These are phyloP conservation scores for Crucihimalaya himalaica DNA, from an alignment of 345 rosid species.

Conservation along the genomic window DNA sequence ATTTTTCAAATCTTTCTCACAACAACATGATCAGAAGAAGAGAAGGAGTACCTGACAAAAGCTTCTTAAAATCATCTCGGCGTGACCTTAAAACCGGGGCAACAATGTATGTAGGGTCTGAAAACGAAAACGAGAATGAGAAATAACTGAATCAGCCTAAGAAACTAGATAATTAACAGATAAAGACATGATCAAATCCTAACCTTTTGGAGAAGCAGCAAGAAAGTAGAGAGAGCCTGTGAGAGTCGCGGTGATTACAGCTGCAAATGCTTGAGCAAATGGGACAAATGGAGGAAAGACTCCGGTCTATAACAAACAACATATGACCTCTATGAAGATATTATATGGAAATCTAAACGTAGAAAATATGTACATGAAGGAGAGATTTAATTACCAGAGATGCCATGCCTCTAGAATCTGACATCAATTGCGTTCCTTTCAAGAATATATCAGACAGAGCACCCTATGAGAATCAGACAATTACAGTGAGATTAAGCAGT, in stretches of 20 bases:
- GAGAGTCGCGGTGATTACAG: slow-evolving; percentile 85
- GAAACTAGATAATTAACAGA: background rate
- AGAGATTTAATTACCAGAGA: slow-evolving; percentile 58
- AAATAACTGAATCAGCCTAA: background rate
- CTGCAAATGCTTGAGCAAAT: slow-evolving; percentile 97
- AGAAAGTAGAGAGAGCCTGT: slow-evolving; percentile 87
- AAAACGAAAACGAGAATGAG: slow-evolving; percentile 32
- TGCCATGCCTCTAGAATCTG: slow-evolving; percentile 79
- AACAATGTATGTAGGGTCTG: slow-evolving; percentile 89
- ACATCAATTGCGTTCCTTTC: slow-evolving; percentile 68
- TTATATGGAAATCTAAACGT: background rate
- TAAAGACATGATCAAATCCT: background rate
- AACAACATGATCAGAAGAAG: background rate
- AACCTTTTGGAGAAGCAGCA: slow-evolving; percentile 95
- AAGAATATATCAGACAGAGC: slow-evolving; percentile 82
- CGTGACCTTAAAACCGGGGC: slow-evolving; percentile 79
- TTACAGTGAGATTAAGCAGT: background rate
- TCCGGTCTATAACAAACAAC: slow-evolving; percentile 56
- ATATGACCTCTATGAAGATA: background rate
- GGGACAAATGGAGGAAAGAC: slow-evolving; percentile 93
- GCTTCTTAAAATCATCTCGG: slow-evolving; percentile 78
- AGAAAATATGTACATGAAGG: background rate
- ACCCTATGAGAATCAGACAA: slow-evolving; percentile 53
- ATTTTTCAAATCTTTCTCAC: background rate
- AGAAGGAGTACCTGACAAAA: slow-evolving; percentile 66